Conservation (phyloP, 352 stramenopile species). For the Phytophthora fragariaefolia region DNA sequence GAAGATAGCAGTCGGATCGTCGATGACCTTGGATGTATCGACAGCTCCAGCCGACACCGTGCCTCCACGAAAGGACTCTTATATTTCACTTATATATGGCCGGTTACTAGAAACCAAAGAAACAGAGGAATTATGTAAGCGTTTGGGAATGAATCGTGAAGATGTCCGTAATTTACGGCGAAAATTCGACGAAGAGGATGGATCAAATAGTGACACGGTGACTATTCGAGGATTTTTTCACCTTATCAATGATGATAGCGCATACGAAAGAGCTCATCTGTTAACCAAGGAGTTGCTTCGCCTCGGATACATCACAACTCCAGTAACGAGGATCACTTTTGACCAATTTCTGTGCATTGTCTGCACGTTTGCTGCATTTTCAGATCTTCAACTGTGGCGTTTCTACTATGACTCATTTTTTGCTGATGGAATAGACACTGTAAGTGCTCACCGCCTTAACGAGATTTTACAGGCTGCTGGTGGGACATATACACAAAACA, state of each 20-base stretch:
- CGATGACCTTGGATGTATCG: neutral
- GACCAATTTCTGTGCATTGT: slow-evolving; percentile 51
- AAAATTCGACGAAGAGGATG: slow-evolving; percentile 44
- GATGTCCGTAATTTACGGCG: slow-evolving; percentile 33
- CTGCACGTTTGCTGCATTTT: slow-evolving; percentile 52
- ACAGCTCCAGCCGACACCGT: neutral
- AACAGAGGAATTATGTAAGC: slow-evolving; percentile 27
- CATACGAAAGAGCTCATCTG: slow-evolving; percentile 36
- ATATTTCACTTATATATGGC: neutral
- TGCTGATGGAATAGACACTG: slow-evolving; percentile 17
- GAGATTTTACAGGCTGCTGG: slow-evolving; percentile 46
- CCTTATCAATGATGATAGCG: slow-evolving; percentile 38
- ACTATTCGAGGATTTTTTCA: slow-evolving; percentile 50
- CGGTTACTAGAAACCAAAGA: slow-evolving; percentile 26
- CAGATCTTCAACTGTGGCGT: slow-evolving; percentile 43
- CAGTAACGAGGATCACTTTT: slow-evolving; percentile 42
- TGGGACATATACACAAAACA: slow-evolving; percentile 45
- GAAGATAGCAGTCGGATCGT: slow-evolving; percentile 7
- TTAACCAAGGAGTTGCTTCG: slow-evolving; percentile 48
- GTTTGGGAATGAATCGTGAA: slow-evolving; percentile 30
- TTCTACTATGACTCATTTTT: slow-evolving; percentile 59
- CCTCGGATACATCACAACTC: slow-evolving; percentile 19
- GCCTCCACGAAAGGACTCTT: neutral
- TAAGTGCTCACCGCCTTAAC: slow-evolving; percentile 40
- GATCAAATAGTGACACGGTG: slow-evolving; percentile 29